These are phyloP conservation scores for Juglanconis juglandina DNA, from an alignment of 2,329 filamentous ascomycete species.

Conservation along the genomic window DNA sequence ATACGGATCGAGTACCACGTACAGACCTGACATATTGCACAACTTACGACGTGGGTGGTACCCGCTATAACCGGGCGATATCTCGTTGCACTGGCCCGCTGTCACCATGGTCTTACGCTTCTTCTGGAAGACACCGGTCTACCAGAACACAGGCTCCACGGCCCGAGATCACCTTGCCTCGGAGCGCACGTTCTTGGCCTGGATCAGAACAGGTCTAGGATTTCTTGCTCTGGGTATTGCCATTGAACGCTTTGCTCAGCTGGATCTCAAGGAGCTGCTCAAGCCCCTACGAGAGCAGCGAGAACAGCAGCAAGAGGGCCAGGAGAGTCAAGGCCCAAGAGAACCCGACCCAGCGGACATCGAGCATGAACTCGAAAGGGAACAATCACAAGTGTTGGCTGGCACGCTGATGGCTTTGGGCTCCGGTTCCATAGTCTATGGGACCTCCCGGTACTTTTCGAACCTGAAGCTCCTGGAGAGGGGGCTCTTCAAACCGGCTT, in stretches of 20 bases:
- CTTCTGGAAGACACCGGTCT: slow-evolving; percentile 23
- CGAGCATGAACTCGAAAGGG: slow-evolving; percentile 24
- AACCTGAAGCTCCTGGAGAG: slow-evolving; percentile 38
- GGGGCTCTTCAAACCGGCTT: slow-evolving; percentile 38
- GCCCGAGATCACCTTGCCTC: slow-evolving; percentile 52
- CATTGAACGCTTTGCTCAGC: slow-evolving; percentile 42
- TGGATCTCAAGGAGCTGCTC: slow-evolving; percentile 34
- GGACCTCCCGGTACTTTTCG: slow-evolving; percentile 44
- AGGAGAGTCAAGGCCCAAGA: slow-evolving; percentile 12
- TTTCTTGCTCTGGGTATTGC: slow-evolving; percentile 51
- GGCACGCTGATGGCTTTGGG: slow-evolving; percentile 42
- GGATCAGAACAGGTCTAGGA: slow-evolving; percentile 48
- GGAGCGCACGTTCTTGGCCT: slow-evolving; percentile 51
- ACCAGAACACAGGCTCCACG: slow-evolving; percentile 45
- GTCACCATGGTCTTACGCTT: slow-evolving; percentile 14
- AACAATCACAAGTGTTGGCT: slow-evolving; percentile 33
- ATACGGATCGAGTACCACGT: not conserved
- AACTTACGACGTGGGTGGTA: not conserved
- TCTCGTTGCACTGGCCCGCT: not conserved
- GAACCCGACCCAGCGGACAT: not conserved
- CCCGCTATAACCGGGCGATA: not conserved
- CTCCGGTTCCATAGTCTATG: slow-evolving; percentile 43
- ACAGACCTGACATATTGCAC: not conserved
- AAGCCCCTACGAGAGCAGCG: slow-evolving; percentile 22
- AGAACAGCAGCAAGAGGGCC: slow-evolving; percentile 14